Percentiles rank a stretch among this genome's conserved stretches.
Conservation (phyloP, 805 yeast genomes). For the Ogataea kodamae region DNA sequence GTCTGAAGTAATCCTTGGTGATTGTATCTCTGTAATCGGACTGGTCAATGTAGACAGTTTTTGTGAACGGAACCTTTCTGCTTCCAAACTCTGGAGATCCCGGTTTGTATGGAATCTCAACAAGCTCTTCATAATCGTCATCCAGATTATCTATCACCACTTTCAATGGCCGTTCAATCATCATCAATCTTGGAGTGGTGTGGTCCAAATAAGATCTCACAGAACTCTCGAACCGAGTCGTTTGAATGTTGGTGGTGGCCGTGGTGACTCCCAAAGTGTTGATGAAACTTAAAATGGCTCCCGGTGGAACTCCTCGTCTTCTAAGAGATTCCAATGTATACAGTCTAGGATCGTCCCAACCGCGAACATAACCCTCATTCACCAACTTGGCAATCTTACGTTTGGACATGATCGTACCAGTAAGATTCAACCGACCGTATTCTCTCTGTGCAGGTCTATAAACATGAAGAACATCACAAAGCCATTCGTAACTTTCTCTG, state of each 20-base stretch:
- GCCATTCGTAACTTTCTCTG: conserved; percentile 97
- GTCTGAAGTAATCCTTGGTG: conserved; percentile 77
- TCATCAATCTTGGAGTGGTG: conserved; percentile 92
- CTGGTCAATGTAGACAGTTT: conserved; percentile 78
- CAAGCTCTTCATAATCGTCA: conserved; percentile 66
- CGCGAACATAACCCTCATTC: conserved; percentile 75
- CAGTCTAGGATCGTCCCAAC: conserved; percentile 98
- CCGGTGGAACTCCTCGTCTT: conserved; percentile 98
- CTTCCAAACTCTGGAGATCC: conserved; percentile 76
- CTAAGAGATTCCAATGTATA: conserved; percentile 91
- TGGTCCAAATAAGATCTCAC: conserved; percentile 84
- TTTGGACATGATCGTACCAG: conserved; percentile 93
- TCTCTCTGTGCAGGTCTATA: conserved; percentile 99
- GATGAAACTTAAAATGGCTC: conserved; percentile 89
- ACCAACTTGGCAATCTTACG: conserved; percentile 94
- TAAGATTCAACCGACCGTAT: conserved; percentile 91
- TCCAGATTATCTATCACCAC: conserved; percentile 78
- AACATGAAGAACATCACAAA: conserved; percentile 90
- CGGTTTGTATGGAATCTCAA: conserved; percentile 86
- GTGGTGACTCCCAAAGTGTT: conserved; percentile 97
- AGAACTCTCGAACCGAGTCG: conserved; percentile 81
- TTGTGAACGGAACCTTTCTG: conserved; percentile 71
- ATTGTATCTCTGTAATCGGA: conserved; percentile 75
- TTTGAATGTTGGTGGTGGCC: conserved; percentile 86
- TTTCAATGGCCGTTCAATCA: conserved; percentile 82